Evolutionary conservation across 257 asterid genomes (phyloP).

Genomic region (Leptodermis oblonga): DNA sequence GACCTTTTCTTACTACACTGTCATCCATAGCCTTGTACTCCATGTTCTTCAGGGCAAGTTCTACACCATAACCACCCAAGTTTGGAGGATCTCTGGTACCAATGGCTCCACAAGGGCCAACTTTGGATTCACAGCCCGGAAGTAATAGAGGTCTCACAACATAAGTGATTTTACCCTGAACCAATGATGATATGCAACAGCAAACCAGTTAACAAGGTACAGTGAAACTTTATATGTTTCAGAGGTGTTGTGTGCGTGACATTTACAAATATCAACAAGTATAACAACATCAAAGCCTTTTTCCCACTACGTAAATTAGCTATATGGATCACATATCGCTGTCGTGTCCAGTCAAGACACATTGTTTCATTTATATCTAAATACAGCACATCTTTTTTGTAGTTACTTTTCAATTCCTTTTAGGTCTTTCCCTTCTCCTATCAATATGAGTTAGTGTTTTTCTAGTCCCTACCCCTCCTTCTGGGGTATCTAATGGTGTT

Average conservation of each 20-base stretch:
- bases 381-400: no score
- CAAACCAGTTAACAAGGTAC: background rate
- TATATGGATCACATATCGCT: no score
- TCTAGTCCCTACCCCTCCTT: no score
- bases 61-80: conserved; percentile 98
- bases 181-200: conserved; percentile 14
- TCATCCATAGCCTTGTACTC: conserved; percentile 99
- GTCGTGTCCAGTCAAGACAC: no score
- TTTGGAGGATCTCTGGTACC: conserved; percentile 79
- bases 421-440: no score
- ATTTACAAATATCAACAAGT: background rate
- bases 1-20: conserved; percentile 75
- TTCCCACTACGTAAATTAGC: no score
- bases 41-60: conserved; percentile 99
- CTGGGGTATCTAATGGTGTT: no score
- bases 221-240: background rate
- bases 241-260: background rate
- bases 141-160: conserved; percentile 87
- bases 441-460: no score
- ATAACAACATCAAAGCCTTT: no score
- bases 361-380: no score
- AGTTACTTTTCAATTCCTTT: no score
- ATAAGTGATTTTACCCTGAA: conserved; percentile 75
- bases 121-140: conserved; percentile 78
- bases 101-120: conserved; percentile 67